These are phyloP conservation scores for Tulasnella sp. DNA, from an alignment of 768 basidiomycete genomes.

Conservation along the genomic window DNA sequence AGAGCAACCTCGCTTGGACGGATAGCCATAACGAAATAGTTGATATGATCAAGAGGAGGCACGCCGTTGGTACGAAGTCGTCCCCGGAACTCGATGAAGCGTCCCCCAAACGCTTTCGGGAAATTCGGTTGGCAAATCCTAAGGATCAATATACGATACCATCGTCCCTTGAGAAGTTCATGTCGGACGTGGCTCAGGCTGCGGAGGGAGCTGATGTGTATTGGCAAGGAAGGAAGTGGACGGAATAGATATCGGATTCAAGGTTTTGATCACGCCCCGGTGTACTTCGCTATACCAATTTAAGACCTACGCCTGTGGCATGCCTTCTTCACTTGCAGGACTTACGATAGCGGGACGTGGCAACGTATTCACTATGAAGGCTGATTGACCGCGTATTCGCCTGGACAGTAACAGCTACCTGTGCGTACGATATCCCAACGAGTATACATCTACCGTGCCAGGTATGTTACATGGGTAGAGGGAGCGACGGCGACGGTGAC, in stretches of 20 bases:
- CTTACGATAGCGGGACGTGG: no score
- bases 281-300: background rate
- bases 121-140: background rate
- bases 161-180: background rate
- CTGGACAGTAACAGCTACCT: no score
- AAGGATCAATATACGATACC: background rate
- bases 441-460: no score
- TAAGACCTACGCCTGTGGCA: background rate
- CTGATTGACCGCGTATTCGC: no score
- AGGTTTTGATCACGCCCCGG: background rate
- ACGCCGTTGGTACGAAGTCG: background rate
- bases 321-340: no score
- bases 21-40: no score
- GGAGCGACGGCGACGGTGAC: no score
- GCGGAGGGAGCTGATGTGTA: background rate
- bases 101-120: background rate
- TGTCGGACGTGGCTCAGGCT: background rate
- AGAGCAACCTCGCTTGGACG: no score
- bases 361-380: no score
- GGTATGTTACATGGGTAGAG: no score
- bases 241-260: background rate
- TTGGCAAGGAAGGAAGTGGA: slow-evolving; percentile 1
- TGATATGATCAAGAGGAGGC: no score
- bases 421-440: no score
- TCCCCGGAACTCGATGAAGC: background rate